These are phyloP conservation scores for Exophiala viscosa DNA, from an alignment of 2,329 filamentous ascomycete genomes.

Conservation along the genomic window DNA sequence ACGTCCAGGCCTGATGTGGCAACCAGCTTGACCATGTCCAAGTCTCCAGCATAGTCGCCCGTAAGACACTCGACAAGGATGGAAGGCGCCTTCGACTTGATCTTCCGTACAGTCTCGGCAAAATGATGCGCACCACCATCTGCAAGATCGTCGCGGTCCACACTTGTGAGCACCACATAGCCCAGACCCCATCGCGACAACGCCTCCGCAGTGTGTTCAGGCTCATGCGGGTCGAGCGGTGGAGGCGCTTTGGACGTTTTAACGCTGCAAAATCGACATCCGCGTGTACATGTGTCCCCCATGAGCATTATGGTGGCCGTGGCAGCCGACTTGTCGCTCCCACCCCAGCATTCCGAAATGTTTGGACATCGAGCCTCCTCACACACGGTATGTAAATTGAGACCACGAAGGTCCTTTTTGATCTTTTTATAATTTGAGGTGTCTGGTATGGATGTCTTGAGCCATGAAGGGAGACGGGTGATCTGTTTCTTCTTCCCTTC, in stretches of 20 bases:
- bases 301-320: conserved; percentile 99
- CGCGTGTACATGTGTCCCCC: conserved; percentile 96
- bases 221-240: conserved; percentile 90
- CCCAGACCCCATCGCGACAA: conserved; percentile 88
- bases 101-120: conserved; percentile 88
- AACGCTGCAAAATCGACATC: conserved; percentile 94
- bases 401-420: conserved; percentile 83
- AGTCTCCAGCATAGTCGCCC: conserved; percentile 79
- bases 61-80: conserved; percentile 51
- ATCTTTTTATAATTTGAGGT: conserved; percentile 89
- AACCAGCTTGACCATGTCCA: conserved; percentile 82
- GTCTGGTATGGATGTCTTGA: conserved; percentile 90
- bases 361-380: conserved; percentile 97
- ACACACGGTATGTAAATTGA: conserved; percentile 92
- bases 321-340: conserved; percentile 78
- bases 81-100: conserved; percentile 68
- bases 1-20: conserved; percentile 88
- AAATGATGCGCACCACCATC: conserved; percentile 89
- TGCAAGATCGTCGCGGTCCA: conserved; percentile 86
- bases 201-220: conserved; percentile 93
- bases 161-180: conserved; percentile 89
- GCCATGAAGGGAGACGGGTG: conserved; percentile 81
- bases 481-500: conserved; percentile 62
- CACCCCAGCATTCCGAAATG: conserved; percentile 97
- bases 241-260: conserved; percentile 76